A percentile compares a stretch with the other conserved stretches of the same genome.
phyloP scores from a whole-genome alignment of 257 asterid genomes.

The Gentiana dahurica region DNA sequence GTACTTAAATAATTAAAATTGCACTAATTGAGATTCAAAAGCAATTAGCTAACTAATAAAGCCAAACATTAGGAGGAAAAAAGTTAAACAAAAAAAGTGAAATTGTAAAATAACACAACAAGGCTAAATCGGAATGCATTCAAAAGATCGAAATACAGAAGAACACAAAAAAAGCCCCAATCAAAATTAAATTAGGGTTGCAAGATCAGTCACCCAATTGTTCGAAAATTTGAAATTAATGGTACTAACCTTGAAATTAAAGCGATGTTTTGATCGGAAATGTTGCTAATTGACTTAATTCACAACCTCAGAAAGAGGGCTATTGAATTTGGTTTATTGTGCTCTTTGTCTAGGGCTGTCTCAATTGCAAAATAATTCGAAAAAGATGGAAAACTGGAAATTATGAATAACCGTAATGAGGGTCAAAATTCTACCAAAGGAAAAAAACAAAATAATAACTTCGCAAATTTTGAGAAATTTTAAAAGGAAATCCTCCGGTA shows the following conservation, averaged over 20 bases:
- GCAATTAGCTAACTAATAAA: background rate
- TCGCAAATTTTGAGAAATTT: no score
- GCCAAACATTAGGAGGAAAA: slow-evolving; percentile 4
- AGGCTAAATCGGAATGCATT: background rate
- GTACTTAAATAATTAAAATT: background rate
- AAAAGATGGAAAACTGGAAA: background rate
- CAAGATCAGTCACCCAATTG: background rate
- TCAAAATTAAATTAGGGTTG: background rate
- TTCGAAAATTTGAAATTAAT: background rate
- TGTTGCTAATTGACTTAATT: slow-evolving; percentile 10
- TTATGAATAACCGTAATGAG: no score
- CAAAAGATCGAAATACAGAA: background rate
- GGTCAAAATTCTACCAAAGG: no score
- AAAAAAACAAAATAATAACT: no score
- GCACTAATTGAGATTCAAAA: background rate
- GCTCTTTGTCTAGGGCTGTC: slow-evolving; percentile 16
- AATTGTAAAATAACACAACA: background rate
- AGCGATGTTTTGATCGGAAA: slow-evolving; percentile 2
- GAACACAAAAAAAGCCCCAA: background rate
- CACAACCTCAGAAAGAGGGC: background rate
- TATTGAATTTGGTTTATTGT: slow-evolving; percentile 5
- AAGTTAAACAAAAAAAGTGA: background rate
- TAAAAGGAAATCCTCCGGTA: no score
- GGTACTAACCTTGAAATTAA: slow-evolving; percentile 16
- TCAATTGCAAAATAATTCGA: slow-evolving; percentile 7